Evolutionary conservation across 176 grass and related monocot species (phyloP), one percentile per base, ranked within the genome.

Genomic region (Themeda triandra): DNA sequence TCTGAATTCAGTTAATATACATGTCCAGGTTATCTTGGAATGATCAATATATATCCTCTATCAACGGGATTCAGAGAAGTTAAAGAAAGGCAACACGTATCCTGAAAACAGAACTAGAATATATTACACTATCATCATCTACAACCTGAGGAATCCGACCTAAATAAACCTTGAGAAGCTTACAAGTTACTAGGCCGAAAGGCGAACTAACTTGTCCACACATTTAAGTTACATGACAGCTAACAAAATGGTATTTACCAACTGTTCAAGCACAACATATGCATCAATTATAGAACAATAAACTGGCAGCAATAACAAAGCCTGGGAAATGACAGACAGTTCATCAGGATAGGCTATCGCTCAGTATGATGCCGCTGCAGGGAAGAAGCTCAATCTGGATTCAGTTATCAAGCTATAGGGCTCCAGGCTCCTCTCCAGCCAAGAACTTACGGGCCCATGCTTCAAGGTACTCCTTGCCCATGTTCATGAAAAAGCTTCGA

Each of bases 381-480:
- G 10, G 0, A 71, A 79, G 15, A 86, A 46, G 6, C 17, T 39
- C n/a, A 15, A 37, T 45, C 51, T 1, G n/a, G 39, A 63, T 85
- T 32, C 41, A 84, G 21, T 36, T 81, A 54, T 70, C 51, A 44
- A 40, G 60, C 66, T 86, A 86, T 2, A 66, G 72, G 66, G 79
- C 17, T 86, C 72, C 88, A 78, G 27, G 66, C 21, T 90, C 73
- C 44, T 76, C 88, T 58, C 73, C 73, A 78, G 79, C 49, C 54
- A 90, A 86, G 58, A 86, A 90, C 79, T 78, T 86, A 14, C 76
- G 79, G 33, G 88, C 54, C 88, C 88, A 90, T 54, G 88, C 79
- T 65, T 90, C 83, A 9, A 90, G 83, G 66, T 90, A 90, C 35
- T 90, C 88, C 83, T 77, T 82, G 28, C 88, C 88, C 88, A 82